Conservation (phyloP, 208 protist species). For the Crithidia brevicula region DNA sequence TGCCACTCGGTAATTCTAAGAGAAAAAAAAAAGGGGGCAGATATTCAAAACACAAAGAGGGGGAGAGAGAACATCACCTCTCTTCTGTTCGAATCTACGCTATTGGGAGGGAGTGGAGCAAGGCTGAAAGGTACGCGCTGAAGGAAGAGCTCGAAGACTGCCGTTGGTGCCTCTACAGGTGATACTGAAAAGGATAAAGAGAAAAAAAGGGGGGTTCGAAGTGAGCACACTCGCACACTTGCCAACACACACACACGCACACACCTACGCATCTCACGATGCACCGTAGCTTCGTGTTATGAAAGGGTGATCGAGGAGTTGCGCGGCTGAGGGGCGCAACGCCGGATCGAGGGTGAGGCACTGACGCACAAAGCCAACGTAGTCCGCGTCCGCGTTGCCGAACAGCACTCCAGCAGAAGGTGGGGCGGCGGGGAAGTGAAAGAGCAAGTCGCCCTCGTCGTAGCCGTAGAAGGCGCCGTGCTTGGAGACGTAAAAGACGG, state of each 20-base stretch:
- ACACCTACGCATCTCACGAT: neutral
- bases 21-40: slow-evolving; percentile 5
- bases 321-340: slow-evolving; percentile 51
- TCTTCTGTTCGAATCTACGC: no score
- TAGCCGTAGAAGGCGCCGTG: slow-evolving; percentile 88
- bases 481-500: slow-evolving; percentile 91
- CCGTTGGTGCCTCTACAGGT: no score
- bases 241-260: neutral
- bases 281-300: slow-evolving; percentile 36
- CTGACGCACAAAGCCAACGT: slow-evolving; percentile 74
- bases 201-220: neutral
- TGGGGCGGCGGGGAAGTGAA: slow-evolving; percentile 62
- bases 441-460: slow-evolving; percentile 56
- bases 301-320: slow-evolving; percentile 75
- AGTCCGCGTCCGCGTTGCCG: slow-evolving; percentile 61
- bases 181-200: neutral
- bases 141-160: no score
- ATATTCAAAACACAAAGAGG: neutral
- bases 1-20: no score
- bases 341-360: slow-evolving; percentile 71
- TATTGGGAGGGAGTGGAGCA: no score
- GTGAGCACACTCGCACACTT: neutral
- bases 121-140: no score
- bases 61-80: no score
- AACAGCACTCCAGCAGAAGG: slow-evolving; percentile 47